These are phyloP conservation scores for Solanum okadae DNA, from an alignment of 257 asterid genomes.

Conservation along the genomic window DNA sequence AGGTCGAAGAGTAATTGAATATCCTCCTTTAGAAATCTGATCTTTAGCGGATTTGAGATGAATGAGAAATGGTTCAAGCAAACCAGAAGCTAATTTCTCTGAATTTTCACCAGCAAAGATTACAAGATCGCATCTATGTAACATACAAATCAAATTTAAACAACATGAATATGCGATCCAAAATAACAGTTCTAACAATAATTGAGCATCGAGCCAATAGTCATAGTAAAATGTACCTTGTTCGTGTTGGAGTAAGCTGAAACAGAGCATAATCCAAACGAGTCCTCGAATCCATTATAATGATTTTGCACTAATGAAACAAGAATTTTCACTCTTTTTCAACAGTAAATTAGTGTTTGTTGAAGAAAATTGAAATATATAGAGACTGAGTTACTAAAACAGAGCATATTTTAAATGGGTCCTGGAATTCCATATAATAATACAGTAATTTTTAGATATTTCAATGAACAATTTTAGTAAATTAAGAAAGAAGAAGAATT, in stretches of 20 bases:
- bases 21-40: slow-evolving; percentile 74
- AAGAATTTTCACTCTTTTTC: neutral
- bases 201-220: neutral
- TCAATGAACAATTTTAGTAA: neutral
- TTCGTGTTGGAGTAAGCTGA: slow-evolving; percentile 80
- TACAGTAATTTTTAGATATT: neutral
- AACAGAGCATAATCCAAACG: slow-evolving; percentile 65
- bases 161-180: neutral
- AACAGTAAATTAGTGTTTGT: neutral
- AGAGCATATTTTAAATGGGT: slow-evolving; percentile 50
- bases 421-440: slow-evolving; percentile 40
- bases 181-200: neutral
- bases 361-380: neutral
- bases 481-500: neutral
- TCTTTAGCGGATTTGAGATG: slow-evolving; percentile 74
- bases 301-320: neutral
- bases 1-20: slow-evolving; percentile 59
- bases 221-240: slow-evolving; percentile 35
- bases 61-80: slow-evolving; percentile 59
- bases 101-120: slow-evolving; percentile 48
- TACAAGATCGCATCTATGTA: slow-evolving; percentile 74
- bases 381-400: slow-evolving; percentile 24
- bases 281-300: slow-evolving; percentile 48
- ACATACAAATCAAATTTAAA: neutral
- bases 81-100: slow-evolving; percentile 79